These are phyloP conservation scores for Diaporthe eres DNA, from an alignment of 2,329 filamentous ascomycete species.

Conservation along the genomic window DNA sequence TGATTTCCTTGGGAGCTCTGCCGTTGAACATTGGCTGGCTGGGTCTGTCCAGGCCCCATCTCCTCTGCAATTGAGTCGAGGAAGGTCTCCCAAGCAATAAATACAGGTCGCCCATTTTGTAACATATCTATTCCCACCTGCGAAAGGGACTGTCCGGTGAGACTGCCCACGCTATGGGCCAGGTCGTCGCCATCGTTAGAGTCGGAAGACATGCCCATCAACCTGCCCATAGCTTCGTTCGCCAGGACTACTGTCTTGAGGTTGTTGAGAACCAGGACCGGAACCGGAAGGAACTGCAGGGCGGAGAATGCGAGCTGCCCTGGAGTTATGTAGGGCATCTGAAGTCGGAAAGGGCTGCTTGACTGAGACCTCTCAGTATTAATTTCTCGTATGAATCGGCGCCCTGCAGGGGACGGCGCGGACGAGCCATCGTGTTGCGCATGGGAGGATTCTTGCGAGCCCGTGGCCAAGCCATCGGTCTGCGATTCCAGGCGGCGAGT, in stretches of 20 bases:
- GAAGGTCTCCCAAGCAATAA: constrained; percentile 72
- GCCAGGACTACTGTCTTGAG: constrained; percentile 79
- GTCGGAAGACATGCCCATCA: constrained; percentile 71
- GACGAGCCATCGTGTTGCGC: not conserved
- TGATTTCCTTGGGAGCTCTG: constrained; percentile 30
- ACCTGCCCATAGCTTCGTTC: constrained; percentile 80
- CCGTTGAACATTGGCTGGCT: constrained; percentile 33
- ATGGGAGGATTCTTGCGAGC: not conserved
- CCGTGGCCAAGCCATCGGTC: not conserved
- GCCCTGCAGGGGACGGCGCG: constrained; percentile 25
- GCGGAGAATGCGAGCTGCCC: constrained; percentile 75
- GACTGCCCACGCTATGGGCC: constrained; percentile 66
- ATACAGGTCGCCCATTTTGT: constrained; percentile 74
- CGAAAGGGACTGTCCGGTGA: constrained; percentile 76
- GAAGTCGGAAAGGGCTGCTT: constrained; percentile 53
- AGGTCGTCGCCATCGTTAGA: constrained; percentile 55
- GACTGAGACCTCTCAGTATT: constrained; percentile 37
- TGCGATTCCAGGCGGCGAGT: constrained; percentile 12
- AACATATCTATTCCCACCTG: constrained; percentile 82
- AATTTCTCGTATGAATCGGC: constrained; percentile 41
- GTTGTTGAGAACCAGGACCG: constrained; percentile 77
- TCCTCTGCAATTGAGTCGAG: constrained; percentile 67
- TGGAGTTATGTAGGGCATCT: constrained; percentile 63
- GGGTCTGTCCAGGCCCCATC: constrained; percentile 48
- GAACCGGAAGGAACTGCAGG: constrained; percentile 81